Evolutionary conservation across 768 basidiomycete species (phyloP).

Genomic region (Leccinum olivaceopallidum): DNA sequence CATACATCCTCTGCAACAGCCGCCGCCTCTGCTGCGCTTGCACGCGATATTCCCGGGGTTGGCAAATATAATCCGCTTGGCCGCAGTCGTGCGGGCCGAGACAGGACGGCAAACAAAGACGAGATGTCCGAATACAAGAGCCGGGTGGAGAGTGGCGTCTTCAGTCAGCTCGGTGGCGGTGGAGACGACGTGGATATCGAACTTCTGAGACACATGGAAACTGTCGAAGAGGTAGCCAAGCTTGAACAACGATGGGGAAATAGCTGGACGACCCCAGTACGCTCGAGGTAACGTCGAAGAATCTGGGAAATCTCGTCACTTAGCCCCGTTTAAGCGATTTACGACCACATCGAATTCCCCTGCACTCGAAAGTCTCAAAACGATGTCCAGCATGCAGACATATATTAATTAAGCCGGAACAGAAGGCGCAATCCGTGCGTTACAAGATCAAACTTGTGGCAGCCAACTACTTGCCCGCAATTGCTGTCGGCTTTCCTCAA

Average conservation of each 20-base stretch:
- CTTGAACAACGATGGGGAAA: constrained; percentile 80
- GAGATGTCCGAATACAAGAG: constrained; percentile 79
- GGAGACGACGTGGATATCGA: constrained; percentile 73
- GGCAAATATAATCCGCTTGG: constrained; percentile 70
- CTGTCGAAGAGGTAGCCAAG: constrained; percentile 59
- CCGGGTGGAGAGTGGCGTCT: constrained; percentile 62
- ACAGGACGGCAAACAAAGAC: constrained; percentile 68
- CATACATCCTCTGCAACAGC: constrained; percentile 84
- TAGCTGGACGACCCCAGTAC: constrained; percentile 73
- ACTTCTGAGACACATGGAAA: constrained; percentile 63
- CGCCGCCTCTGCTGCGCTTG: constrained; percentile 85
- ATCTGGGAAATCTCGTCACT: not conserved
- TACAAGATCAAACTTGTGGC: constrained; percentile 99
- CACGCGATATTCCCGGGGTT: constrained; percentile 84
- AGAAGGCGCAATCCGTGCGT: constrained; percentile 90
- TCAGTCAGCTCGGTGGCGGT: constrained; percentile 53
- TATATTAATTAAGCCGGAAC: constrained; percentile 97
- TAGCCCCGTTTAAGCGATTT: constrained; percentile 56
- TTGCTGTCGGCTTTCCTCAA: constrained; percentile 71
- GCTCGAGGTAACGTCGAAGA: constrained; percentile 49
- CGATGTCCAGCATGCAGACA: constrained; percentile 93
- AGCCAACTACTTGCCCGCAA: constrained; percentile 88
- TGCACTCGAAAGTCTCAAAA: constrained; percentile 93
- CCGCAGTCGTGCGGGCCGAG: constrained; percentile 50
- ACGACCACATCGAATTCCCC: constrained; percentile 84